Percentiles rank a stretch among this genome's conserved stretches.
These are phyloP conservation scores for Gypsophila paniculata DNA, from an alignment of 179 eudicot genomes.

Conservation along the genomic window DNA sequence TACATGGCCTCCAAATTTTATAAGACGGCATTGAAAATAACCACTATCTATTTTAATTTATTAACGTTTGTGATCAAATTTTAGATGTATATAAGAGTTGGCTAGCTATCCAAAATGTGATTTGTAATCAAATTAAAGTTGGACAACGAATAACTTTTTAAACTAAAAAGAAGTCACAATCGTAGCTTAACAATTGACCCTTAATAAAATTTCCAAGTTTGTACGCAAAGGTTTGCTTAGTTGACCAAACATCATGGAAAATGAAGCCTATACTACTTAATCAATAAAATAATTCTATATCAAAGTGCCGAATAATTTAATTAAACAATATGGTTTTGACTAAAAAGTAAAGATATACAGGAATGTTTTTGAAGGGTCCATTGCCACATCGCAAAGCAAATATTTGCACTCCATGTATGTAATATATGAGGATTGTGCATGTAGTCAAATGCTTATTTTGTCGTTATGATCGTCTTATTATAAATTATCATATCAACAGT, in stretches of 20 bases:
- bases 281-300: neutral
- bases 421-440: too few relatives aligned
- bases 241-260: conserved; percentile 25
- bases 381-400: neutral
- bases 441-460: too few relatives aligned
- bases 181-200: conserved; percentile 7
- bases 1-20: too few relatives aligned
- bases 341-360: neutral
- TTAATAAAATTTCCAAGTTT: neutral
- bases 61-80: too few relatives aligned
- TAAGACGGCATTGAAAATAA: too few relatives aligned
- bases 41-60: too few relatives aligned
- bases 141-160: neutral
- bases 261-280: neutral
- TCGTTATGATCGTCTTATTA: too few relatives aligned
- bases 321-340: conserved; percentile 1
- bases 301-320: neutral
- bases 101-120: neutral
- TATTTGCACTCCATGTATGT: too few relatives aligned
- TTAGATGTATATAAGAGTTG: neutral
- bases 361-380: conserved; percentile 12
- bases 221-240: conserved; percentile 22
- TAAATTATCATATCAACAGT: too few relatives aligned
- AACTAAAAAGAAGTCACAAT: conserved; percentile 5
- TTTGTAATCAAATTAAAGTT: neutral